Evolutionary conservation across 371 early-diverging fungal genomes (phyloP), one percentile per base, ranked within the genome.

Genomic region (Apophysomyces ossiformis): DNA sequence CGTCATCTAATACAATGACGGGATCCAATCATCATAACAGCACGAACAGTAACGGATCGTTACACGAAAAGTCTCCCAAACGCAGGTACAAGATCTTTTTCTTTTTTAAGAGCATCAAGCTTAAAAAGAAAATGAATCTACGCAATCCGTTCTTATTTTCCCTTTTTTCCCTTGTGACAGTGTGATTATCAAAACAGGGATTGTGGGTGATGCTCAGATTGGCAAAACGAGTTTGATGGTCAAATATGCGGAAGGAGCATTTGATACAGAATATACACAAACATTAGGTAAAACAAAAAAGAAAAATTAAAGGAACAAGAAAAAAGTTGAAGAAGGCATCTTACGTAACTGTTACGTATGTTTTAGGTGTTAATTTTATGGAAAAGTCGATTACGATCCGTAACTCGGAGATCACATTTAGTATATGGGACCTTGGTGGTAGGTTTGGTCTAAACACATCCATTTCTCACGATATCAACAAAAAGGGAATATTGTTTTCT

Each of bases 381-480:
- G 98, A 99, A 71, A 99, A 99, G 78, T 96, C 98, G 0, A 92
- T 99, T 16, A 76, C 86, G 18, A 89, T 99, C 62, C 85, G 94
- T 62, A 91, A 92, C 72, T 95, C 95, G 1, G 95, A 93, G 66
- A 94, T 99, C 60, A 99, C 98, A 35, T 97, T 99, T 75, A 96
- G 96, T 72, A 95, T 99, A 71, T 99, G 99, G 99, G 99, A 99
- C 78, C 87, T 99, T 60, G 99, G 99, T 67, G 99, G 98, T 87
- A 11, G 41, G 41, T 41, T 41, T 41, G 8, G 41, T 41, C 1
- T 13, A 41, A 41, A 41, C 80, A 71, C 65, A 21, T n/a, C 11
- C 8, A 63, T 41, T 41, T 41, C 41, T 13, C 41, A 41, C 41
- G 41, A 13, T 41, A 41, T 9, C 35, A 37, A 16, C 32, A 64